Evolutionary conservation across 306 rosid genomes (phyloP).

Genomic region (Abrus pulchellus): DNA sequence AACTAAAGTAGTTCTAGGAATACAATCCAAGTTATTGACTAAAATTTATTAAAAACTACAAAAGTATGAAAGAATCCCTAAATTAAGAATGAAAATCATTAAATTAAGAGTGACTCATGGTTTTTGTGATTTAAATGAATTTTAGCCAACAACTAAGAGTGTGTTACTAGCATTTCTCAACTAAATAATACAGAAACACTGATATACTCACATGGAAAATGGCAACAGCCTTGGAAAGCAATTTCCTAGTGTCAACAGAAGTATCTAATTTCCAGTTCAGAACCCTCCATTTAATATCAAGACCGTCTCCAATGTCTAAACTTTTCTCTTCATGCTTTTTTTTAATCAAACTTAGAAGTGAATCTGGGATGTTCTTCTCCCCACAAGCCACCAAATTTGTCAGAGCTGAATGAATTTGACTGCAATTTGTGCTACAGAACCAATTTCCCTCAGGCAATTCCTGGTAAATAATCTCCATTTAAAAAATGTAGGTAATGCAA

Average conservation of each 20-base stretch:
- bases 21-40: too few relatives aligned
- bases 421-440: slow-evolving; percentile 81
- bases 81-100: too few relatives aligned
- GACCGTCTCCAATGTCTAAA: slow-evolving; percentile 48
- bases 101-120: too few relatives aligned
- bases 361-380: slow-evolving; percentile 71
- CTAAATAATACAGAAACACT: not conserved
- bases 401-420: slow-evolving; percentile 63
- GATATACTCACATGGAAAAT: slow-evolving; percentile 83
- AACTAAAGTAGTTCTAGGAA: too few relatives aligned
- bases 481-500: slow-evolving; percentile 18
- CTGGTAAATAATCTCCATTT: slow-evolving; percentile 54
- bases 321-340: slow-evolving; percentile 69
- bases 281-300: slow-evolving; percentile 87
- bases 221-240: slow-evolving; percentile 81
- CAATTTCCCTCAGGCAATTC: slow-evolving; percentile 92
- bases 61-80: too few relatives aligned
- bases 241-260: slow-evolving; percentile 60
- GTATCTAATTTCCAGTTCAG: slow-evolving; percentile 76
- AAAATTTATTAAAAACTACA: too few relatives aligned
- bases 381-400: slow-evolving; percentile 63
- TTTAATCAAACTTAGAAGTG: slow-evolving; percentile 60
- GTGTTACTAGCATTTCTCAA: too few relatives aligned
- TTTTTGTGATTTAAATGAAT: too few relatives aligned
- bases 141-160: too few relatives aligned